phyloP scores from a whole-genome alignment of 2,329 filamentous ascomycete species.

The Aspergillus pseudonomiae region DNA sequence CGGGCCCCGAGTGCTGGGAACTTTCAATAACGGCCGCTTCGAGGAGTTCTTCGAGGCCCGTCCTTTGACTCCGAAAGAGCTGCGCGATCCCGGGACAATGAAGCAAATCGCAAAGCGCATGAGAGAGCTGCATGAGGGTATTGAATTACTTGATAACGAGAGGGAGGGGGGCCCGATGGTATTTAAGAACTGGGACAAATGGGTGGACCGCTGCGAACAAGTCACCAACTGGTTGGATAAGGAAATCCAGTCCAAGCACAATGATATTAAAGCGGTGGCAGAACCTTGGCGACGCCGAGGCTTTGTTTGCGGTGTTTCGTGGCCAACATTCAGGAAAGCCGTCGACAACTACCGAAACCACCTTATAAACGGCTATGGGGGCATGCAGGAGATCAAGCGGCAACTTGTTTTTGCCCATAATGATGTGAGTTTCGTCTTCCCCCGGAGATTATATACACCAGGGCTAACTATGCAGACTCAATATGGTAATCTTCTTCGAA shows the following conservation, averaged over 20 bases:
- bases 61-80: slow-evolving; percentile 73
- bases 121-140: slow-evolving; percentile 91
- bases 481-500: slow-evolving; percentile 93
- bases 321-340: slow-evolving; percentile 73
- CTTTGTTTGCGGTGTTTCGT: slow-evolving; percentile 80
- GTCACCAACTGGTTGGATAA: slow-evolving; percentile 57
- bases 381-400: slow-evolving; percentile 66
- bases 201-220: slow-evolving; percentile 67
- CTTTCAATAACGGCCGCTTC: slow-evolving; percentile 92
- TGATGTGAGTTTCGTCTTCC: slow-evolving; percentile 65
- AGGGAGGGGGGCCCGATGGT: slow-evolving; percentile 77
- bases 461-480: slow-evolving; percentile 68
- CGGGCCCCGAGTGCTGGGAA: slow-evolving; percentile 85
- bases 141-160: slow-evolving; percentile 81
- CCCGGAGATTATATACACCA: background rate
- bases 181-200: slow-evolving; percentile 94
- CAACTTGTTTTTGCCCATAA: slow-evolving; percentile 94
- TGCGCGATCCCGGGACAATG: slow-evolving; percentile 80
- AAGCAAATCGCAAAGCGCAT: slow-evolving; percentile 96
- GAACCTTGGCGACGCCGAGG: slow-evolving; percentile 70
- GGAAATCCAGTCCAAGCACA: slow-evolving; percentile 58
- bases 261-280: slow-evolving; percentile 44
- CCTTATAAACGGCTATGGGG: slow-evolving; percentile 73
- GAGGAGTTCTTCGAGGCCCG: slow-evolving; percentile 90
- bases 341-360: slow-evolving; percentile 77